Evolutionary conservation across 2,329 filamentous ascomycete species (phyloP).

Genomic region (Alternaria gansuensis): DNA sequence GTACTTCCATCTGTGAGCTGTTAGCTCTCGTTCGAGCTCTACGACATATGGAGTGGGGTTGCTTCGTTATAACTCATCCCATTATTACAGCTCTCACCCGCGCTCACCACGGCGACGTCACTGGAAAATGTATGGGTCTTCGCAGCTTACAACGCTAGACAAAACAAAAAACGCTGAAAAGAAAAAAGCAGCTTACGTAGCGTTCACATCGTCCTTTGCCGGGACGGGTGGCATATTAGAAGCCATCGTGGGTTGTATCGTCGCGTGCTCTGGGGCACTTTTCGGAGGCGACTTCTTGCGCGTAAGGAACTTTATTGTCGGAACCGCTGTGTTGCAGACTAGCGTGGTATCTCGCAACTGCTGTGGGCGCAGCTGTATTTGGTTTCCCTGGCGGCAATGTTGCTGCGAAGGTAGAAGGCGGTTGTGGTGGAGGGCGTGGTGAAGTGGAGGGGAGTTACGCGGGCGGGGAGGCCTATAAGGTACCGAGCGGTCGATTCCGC

Average conservation of each 20-base stretch:
- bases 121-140: not conserved
- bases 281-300: slow-evolving; percentile 48
- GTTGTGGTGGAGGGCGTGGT: slow-evolving; percentile 11
- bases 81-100: not conserved
- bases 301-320: slow-evolving; percentile 41
- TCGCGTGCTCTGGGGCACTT: slow-evolving; percentile 49
- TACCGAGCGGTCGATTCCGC: slow-evolving; percentile 12
- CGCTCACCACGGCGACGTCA: slow-evolving; percentile 1
- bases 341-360: slow-evolving; percentile 4
- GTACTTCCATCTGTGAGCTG: slow-evolving; percentile 79
- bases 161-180: not conserved
- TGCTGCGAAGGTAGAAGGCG: slow-evolving; percentile 8
- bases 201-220: slow-evolving; percentile 66
- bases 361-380: not conserved
- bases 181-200: slow-evolving; percentile 62
- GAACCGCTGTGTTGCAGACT: slow-evolving; percentile 19
- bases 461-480: slow-evolving; percentile 14
- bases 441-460: slow-evolving; percentile 19
- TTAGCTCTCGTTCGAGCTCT: slow-evolving; percentile 23
- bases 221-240: slow-evolving; percentile 56
- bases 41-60: not conserved
- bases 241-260: slow-evolving; percentile 41
- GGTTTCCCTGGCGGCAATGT: slow-evolving; percentile 4
- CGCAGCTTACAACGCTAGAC: not conserved
- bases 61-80: not conserved